These are phyloP conservation scores for Aureobasidium mangrovei DNA, from an alignment of 2,329 filamentous ascomycete genomes.

Conservation along the genomic window DNA sequence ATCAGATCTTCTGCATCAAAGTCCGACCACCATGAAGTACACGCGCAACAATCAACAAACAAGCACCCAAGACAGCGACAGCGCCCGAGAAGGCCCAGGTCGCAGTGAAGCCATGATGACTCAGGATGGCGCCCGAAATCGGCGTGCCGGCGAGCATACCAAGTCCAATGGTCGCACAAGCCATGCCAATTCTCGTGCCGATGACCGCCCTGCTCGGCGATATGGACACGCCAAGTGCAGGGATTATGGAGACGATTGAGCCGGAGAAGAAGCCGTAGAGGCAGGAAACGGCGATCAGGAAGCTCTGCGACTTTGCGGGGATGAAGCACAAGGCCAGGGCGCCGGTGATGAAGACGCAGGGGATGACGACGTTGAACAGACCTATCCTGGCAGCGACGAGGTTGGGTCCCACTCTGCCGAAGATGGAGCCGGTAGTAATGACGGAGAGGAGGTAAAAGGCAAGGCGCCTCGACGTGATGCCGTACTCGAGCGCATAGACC, in stretches of 20 bases:
- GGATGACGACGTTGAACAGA: constrained; percentile 46
- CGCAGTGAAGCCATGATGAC: not conserved
- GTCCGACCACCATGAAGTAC: not conserved
- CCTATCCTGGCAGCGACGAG: constrained; percentile 51
- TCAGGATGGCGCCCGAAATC: constrained; percentile 27
- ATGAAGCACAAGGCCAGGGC: constrained; percentile 28
- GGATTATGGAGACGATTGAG: constrained; percentile 27
- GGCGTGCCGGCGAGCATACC: constrained; percentile 29
- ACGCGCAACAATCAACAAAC: not conserved
- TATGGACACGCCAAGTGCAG: constrained; percentile 26
- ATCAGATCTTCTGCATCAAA: not conserved
- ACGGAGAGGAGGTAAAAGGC: constrained; percentile 9
- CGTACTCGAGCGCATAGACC: not conserved
- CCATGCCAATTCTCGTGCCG: constrained; percentile 28
- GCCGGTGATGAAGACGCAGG: constrained; percentile 30
- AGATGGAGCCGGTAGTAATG: constrained; percentile 5
- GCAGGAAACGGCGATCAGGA: constrained; percentile 26
- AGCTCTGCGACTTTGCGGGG: constrained; percentile 22
- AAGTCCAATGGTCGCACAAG: constrained; percentile 26
- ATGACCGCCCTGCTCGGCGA: constrained; percentile 25
- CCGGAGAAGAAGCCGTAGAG: constrained; percentile 30
- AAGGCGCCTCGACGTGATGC: not conserved
- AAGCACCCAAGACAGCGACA: not conserved
- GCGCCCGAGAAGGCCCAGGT: constrained; percentile 4
- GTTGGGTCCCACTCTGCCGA: constrained; percentile 6